Conservation (phyloP, 768 basidiomycete species). For the Galerina marginata region DNA sequence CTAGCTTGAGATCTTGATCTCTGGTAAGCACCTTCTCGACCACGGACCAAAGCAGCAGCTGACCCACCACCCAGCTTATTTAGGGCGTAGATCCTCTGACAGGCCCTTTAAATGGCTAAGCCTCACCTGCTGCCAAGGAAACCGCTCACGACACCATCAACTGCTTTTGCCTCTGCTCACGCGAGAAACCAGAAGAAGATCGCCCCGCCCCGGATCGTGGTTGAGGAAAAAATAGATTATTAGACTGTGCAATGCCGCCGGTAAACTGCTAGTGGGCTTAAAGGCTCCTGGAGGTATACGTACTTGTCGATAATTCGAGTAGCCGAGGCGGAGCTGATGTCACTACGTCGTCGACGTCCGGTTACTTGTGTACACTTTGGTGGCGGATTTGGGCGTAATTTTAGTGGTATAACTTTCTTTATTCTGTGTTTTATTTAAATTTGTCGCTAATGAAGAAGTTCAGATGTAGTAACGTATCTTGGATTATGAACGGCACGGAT, state of each 20-base stretch:
- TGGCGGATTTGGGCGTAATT: not conserved
- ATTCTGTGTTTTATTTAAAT: not conserved
- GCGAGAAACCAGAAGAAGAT: constrained; percentile 7
- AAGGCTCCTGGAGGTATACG: not conserved
- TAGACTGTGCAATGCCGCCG: not conserved
- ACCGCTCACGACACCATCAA: constrained; percentile 8
- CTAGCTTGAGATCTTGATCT: constrained; percentile 10
- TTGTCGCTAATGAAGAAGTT: too few relatives aligned
- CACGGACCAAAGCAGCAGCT: constrained; percentile 1
- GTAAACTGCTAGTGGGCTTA: not conserved
- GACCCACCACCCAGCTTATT: constrained; percentile 7
- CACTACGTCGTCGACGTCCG: not conserved
- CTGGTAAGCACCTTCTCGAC: constrained; percentile 5
- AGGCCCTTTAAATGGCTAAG: constrained; percentile 1
- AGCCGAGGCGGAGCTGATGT: constrained; percentile 1
- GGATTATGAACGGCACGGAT: too few relatives aligned
- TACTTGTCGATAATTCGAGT: not conserved
- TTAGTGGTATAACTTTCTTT: not conserved
- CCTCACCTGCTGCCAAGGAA: constrained; percentile 10
- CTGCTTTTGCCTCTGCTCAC: not conserved
- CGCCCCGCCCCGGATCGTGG: not conserved
- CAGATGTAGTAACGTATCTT: too few relatives aligned
- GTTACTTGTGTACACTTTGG: not conserved
- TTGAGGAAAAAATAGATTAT: not conserved
- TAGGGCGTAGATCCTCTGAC: constrained; percentile 4